These are phyloP conservation scores for Claviceps paspali DNA, from an alignment of 2,329 filamentous ascomycete species.

Conservation along the genomic window DNA sequence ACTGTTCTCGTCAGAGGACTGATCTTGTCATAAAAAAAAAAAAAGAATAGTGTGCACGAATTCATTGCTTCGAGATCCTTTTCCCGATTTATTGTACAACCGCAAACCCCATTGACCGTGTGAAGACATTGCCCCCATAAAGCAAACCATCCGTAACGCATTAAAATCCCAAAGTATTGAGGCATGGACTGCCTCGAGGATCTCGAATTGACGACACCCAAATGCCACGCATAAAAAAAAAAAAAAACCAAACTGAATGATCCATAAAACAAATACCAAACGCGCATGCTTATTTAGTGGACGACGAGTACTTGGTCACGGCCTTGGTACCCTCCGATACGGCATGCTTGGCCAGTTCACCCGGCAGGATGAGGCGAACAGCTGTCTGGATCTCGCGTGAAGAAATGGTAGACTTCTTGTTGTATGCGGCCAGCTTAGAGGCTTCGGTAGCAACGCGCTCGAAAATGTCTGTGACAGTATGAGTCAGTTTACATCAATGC, in stretches of 20 bases:
- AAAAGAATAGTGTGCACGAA: conserved; percentile 40
- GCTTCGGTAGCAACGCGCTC: conserved; percentile 98
- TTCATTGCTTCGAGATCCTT: conserved; percentile 47
- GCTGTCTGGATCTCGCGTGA: conserved; percentile 99
- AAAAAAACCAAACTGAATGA: conserved; percentile 26
- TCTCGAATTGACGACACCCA: conserved; percentile 41
- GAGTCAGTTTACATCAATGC: too few species aligned
- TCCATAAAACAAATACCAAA: conserved; percentile 31
- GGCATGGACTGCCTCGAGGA: conserved; percentile 23
- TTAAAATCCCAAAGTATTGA: conserved; percentile 41
- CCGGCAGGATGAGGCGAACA: conserved; percentile 91
- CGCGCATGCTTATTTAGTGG: conserved; percentile 73
- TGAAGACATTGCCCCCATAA: conserved; percentile 55
- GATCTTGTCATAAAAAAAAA: not conserved
- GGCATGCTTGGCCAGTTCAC: conserved; percentile 98
- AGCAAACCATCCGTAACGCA: conserved; percentile 60
- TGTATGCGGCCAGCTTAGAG: conserved; percentile 98
- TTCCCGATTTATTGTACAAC: conserved; percentile 59
- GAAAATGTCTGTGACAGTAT: conserved; percentile 62
- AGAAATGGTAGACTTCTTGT: conserved; percentile 99
- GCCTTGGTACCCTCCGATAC: conserved; percentile 99
- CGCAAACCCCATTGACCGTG: conserved; percentile 53
- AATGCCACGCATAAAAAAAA: conserved; percentile 31
- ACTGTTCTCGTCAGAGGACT: too few species aligned
- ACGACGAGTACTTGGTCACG: conserved; percentile 99